Base-by-base conservation (phyloP, 495 filamentous ascomycete species). In the Aspergillus nanangensis region DNA sequence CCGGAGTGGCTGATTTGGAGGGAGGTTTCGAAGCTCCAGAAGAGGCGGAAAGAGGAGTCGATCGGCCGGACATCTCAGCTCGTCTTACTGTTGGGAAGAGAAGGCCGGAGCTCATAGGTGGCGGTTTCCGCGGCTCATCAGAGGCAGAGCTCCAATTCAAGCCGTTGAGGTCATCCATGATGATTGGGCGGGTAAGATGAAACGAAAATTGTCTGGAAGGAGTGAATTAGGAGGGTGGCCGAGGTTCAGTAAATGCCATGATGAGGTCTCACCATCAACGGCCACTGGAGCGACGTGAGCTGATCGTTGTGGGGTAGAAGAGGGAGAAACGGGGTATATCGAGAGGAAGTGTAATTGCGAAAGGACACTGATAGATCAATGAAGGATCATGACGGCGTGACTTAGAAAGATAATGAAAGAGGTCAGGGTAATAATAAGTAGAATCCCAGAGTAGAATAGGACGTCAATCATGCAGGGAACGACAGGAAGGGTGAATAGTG, bases 21-120 rank as follows among this genome's bases (percentile, higher is more conserved):
- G 73, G 71, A 21, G 62, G 65, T 53, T 61, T 61, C 52, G 67
- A 68, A 10, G 73, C 67, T 43, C 77, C 74, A 18, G 74, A 72
- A 48, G 80, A 72, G 8, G 74, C 54, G 22, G 81, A 78, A 20
- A 84, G 64, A 4, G 87, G 85, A 8, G 85, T 89, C 14, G 83
- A 83, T 51, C 77, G 78, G 43, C 85, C 83, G 21, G 84, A 87
- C 56, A 65, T 75, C 69, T 82, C 50, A 82, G 53, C 60, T 29
- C 50, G 81, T 32, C 77, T 78, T 42, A 87, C 62, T 35, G 71
- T 66, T 27, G 81, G 77, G 54, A 83, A 87, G 47, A 77, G 65
- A 33, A 77, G 65, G 29, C 74, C 65, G 38, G 78, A 70, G 54
- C 70, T 78, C 60, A 77, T 63, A 18, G 75, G 60, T 7, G 75